phyloP scores from a whole-genome alignment of 2,329 filamentous ascomycete genomes.

The Juglanconis oblonga region DNA sequence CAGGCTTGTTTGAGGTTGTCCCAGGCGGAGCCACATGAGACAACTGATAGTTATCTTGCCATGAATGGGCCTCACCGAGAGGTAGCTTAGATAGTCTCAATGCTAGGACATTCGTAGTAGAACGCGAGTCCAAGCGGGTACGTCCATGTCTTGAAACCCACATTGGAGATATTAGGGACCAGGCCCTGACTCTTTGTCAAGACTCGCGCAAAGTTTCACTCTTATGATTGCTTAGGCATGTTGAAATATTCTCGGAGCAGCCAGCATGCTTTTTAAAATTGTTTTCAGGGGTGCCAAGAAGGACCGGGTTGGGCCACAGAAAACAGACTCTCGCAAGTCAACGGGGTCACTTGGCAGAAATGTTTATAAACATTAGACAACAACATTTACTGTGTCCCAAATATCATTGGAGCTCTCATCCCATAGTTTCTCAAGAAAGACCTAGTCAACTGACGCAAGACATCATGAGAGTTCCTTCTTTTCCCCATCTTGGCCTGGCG shows the following conservation, averaged over 20 bases:
- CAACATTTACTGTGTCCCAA: neutral
- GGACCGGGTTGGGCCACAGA: neutral
- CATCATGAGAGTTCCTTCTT: neutral
- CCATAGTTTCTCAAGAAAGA: neutral
- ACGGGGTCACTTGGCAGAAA: neutral
- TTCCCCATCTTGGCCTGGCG: neutral
- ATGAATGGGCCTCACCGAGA: too few species aligned
- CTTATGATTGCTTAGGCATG: neutral
- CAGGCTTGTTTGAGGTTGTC: too few species aligned
- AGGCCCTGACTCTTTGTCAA: too few species aligned
- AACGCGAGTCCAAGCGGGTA: too few species aligned
- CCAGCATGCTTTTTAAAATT: neutral
- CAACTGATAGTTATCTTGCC: too few species aligned
- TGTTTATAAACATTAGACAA: neutral
- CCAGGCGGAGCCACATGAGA: too few species aligned
- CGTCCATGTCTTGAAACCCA: too few species aligned
- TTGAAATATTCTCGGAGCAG: neutral
- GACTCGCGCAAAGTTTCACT: neutral
- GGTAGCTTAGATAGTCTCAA: too few species aligned
- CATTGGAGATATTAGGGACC: too few species aligned
- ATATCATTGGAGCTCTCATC: neutral
- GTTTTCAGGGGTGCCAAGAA: neutral
- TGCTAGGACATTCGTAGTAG: too few species aligned
- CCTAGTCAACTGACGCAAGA: neutral
- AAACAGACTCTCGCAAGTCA: neutral